A percentile compares a stretch with the other conserved stretches of the same genome.
Evolutionary conservation across 2,329 filamentous ascomycete species (phyloP).

Genomic region (Fusarium luffae): DNA sequence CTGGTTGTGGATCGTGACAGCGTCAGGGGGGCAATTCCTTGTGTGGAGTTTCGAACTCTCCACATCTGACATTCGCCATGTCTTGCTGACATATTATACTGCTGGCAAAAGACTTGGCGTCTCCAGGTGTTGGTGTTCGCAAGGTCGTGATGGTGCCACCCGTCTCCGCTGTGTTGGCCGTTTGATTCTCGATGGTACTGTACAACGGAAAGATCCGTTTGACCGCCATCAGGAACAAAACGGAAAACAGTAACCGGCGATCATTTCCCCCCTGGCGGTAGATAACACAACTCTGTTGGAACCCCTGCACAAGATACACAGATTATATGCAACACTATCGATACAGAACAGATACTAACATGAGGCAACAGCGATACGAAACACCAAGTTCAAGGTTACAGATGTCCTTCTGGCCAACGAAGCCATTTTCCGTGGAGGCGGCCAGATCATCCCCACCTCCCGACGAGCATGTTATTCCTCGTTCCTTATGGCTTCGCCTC

Average conservation of each 20-base stretch:
- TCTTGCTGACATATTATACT: conserved; percentile 23
- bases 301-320: conserved; percentile 13
- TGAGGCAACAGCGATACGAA: conserved; percentile 79
- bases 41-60: conserved; percentile 40
- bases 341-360: conserved; percentile 38
- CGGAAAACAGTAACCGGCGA: conserved; percentile 30
- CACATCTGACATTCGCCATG: conserved; percentile 36
- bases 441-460: conserved; percentile 96
- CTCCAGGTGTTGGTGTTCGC: conserved; percentile 21
- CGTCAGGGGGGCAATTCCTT: conserved; percentile 33
- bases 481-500: conserved; percentile 95
- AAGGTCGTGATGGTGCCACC: conserved; percentile 37
- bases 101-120: conserved; percentile 31
- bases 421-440: conserved; percentile 93
- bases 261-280: conserved; percentile 33
- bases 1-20: conserved; percentile 34
- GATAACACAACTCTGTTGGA: conserved; percentile 23
- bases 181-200: conserved; percentile 10
- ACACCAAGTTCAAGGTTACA: conserved; percentile 96
- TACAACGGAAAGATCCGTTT: conserved; percentile 31
- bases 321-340: conserved; percentile 3
- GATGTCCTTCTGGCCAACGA: conserved; percentile 88
- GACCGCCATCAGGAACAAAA: conserved; percentile 27
- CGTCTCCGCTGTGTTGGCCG: conserved; percentile 27
- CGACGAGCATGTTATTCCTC: conserved; percentile 93